Base-by-base conservation (phyloP, 805 yeast species). In the Cyberlindnera euphorbiae region DNA sequence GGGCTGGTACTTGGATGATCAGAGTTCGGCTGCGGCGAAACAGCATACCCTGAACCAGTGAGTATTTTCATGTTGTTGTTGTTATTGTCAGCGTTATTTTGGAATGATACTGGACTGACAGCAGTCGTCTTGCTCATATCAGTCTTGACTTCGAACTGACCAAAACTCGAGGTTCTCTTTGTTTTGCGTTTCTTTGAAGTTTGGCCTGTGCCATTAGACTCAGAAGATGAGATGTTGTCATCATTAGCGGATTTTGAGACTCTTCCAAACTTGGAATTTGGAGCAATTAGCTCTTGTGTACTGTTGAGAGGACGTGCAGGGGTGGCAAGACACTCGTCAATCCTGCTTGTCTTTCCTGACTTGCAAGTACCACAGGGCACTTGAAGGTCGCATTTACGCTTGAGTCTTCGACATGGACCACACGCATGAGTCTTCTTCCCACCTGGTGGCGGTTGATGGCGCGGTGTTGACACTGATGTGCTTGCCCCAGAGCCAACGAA, bases 361-460 rank as follows among this genome's bases (percentile, higher is more conserved):
- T 45, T 41, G 25, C 58, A 53, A 2, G 55, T 50, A 6, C 53
- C 46, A 39, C 58, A 53, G 5, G 58, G 58, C 10, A 53, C 37
- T 26, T 47, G 48, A 4, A 53, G 30, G 30, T 53, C 56, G 32
- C 58, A 53, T 27, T 49, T 53, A 17, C 58, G 35, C 38, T 53
- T 53, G 17, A 53, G 40, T 9, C 58, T 40, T 15, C 58, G 52
- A 33, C 58, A 53, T 1, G 58, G 58, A 1, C 58, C 58, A 41
- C 58, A 53, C 8, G 58, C 56, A 24, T 53, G 58, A 3, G 51
- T 39, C 32, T 48, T 53, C 42, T 53, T 53, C 6, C 54, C 49
- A 8, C 35, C 42, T 4, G 35, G 18, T 4, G 14, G 13, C 6
- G 17, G 8, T 28, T 23, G 23, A 16, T 26, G 11, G 9, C 15